Conservation (phyloP, 805 yeast species). For the Jamesozyma piceae region DNA sequence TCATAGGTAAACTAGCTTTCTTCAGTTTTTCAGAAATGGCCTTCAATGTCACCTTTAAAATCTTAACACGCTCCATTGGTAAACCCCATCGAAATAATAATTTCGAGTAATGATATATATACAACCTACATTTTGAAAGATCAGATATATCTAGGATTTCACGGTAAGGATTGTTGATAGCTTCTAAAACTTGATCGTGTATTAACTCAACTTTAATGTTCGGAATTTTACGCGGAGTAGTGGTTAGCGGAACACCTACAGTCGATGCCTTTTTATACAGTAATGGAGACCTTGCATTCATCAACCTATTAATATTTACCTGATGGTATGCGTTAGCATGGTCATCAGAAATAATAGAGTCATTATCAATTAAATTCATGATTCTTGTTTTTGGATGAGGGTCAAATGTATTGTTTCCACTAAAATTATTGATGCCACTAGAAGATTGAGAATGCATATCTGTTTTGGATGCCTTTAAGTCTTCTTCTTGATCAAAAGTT, state of each 20-base stretch:
- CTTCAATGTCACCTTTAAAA: conserved; percentile 45
- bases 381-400: conserved; percentile 1
- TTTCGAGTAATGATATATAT: conserved; percentile 68
- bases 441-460: conserved; percentile 14
- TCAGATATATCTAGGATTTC: conserved; percentile 21
- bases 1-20: neutral
- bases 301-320: neutral
- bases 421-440: neutral
- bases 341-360: conserved; percentile 23
- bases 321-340: conserved; percentile 6
- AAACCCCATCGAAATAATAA: conserved; percentile 77
- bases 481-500: conserved; percentile 11
- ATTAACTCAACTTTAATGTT: conserved; percentile 20
- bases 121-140: conserved; percentile 23
- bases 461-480: conserved; percentile 4
- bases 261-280: neutral
- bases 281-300: neutral
- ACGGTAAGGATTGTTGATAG: conserved; percentile 11
- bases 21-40: neutral
- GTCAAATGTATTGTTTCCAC: neutral
- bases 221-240: conserved; percentile 10
- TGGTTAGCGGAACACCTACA: conserved; percentile 1
- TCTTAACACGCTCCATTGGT: conserved; percentile 67
- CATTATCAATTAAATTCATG: conserved; percentile 5
- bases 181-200: conserved; percentile 22